phyloP scores from a whole-genome alignment of 352 stramenopile species.

The Thalassiosira hispida region DNA sequence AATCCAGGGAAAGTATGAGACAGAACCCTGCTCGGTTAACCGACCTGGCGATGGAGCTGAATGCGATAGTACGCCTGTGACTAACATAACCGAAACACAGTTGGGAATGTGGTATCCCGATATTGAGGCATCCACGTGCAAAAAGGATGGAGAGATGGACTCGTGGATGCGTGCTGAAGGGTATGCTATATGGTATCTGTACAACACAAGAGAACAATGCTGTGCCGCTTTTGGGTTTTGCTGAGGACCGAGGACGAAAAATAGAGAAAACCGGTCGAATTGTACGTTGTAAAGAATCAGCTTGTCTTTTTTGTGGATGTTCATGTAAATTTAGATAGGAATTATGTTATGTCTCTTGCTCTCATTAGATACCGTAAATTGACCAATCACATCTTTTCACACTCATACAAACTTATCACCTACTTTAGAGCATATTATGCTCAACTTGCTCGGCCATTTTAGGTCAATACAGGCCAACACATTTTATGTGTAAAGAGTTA shows the following conservation, averaged over 20 bases:
- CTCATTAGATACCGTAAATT: too few species aligned
- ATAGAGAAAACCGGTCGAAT: too few species aligned
- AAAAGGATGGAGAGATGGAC: neutral
- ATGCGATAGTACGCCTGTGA: neutral
- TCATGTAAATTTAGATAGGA: too few species aligned
- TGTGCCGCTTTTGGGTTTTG: slow-evolving; percentile 13
- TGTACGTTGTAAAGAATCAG: too few species aligned
- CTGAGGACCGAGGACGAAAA: neutral
- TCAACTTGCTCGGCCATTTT: too few species aligned
- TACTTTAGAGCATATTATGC: too few species aligned
- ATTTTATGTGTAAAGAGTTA: too few species aligned
- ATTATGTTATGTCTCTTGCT: too few species aligned
- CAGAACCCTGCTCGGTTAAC: slow-evolving; percentile 1
- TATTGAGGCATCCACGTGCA: neutral
- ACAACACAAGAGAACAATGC: slow-evolving; percentile 5
- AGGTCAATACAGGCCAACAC: too few species aligned
- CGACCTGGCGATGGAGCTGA: neutral
- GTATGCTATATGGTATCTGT: slow-evolving; percentile 9
- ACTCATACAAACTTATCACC: too few species aligned
- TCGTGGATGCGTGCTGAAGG: neutral
- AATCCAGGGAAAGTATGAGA: slow-evolving; percentile 34
- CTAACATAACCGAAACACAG: neutral
- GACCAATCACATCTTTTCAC: too few species aligned
- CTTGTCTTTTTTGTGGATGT: too few species aligned
- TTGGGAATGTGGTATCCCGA: slow-evolving; percentile 6